Base-by-base conservation (phyloP, 2,329 filamentous ascomycete species). In the Pseudohalonectria lignicola region DNA sequence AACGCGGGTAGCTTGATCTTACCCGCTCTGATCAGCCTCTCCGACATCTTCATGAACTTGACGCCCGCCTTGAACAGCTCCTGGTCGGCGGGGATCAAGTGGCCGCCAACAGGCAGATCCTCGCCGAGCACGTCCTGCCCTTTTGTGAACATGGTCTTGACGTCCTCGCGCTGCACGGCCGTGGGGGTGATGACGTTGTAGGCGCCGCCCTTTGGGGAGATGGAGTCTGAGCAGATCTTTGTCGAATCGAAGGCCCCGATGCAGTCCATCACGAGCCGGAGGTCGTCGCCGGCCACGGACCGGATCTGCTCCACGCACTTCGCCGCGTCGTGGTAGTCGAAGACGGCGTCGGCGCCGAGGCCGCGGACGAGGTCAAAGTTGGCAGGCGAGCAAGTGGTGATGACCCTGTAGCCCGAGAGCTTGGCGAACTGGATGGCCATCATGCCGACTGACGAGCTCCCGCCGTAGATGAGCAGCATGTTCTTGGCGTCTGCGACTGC, bases 401-500 rank as follows among this genome's bases (percentile, higher is more conserved):
- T 48, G 9, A 66, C 60, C 11, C 43, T 52, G 25, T 56, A 56
- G 5, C 60, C 63, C 6, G 59, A 60, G n/a, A 56, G 47, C 43
- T 60, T 61, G 38, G 62, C 62, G 43, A 50, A 62, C 47, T 67
- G 63, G 44, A 68, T 63, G 5, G 53, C 64, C 39, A 72, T 66
- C 32, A 74, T 68, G 50, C 66, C 68, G 0, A 72, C 74, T 2
- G 71, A 72, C 10, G 67, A 76, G 52, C 69, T 68, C 11, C 61
- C 63, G 32, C 63, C 66, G 38, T 67, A 65, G 41, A 67, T 63
- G 18, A 68, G 45, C 26, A 68, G 45, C 23, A 26, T 26, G 8
- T 26, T 26, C 23, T 26, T 26, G 7, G 12, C 12, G 7, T 7
- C 23, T 12, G 8, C 23, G 7, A 7, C 23, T 12, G 8, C 23